Evolutionary conservation across 208 protist genomes (phyloP).

Genomic region (Acanthamoeba divionensis): DNA sequence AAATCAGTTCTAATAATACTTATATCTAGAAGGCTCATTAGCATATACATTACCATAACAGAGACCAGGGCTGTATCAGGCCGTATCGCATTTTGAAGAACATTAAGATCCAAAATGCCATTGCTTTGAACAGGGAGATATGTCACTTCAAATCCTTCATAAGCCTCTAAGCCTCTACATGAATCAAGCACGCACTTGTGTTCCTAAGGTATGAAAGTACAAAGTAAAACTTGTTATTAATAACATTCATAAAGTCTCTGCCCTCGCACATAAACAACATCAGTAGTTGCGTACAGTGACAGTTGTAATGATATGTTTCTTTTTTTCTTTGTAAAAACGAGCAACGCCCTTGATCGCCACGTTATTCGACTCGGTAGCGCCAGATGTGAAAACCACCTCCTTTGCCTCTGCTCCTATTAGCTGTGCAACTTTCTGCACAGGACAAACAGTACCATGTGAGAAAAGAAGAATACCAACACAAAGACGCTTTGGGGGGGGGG

Average conservation of each 20-base stretch:
- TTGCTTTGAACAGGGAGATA: conserved; percentile 96
- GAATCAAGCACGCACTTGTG: conserved; percentile 99
- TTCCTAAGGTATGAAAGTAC: conserved; percentile 79
- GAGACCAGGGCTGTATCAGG: conserved; percentile 93
- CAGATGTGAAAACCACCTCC: conserved; percentile 99
- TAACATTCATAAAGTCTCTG: too few species aligned
- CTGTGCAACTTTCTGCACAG: conserved; percentile 72
- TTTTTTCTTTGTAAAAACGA: conserved; percentile 93
- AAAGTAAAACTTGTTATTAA: background rate
- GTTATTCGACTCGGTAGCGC: conserved; percentile 99
- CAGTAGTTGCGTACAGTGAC: conserved; percentile 72
- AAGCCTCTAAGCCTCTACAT: conserved; percentile 91
- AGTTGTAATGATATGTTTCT: conserved; percentile 97
- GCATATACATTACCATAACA: conserved; percentile 86
- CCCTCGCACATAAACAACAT: background rate
- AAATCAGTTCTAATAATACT: background rate
- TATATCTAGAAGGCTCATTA: too few species aligned
- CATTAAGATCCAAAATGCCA: conserved; percentile 93
- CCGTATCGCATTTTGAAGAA: conserved; percentile 89
- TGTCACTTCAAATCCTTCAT: conserved; percentile 82
- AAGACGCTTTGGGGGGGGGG: background rate
- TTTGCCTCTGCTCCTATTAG: conserved; percentile 94
- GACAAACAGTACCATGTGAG: background rate
- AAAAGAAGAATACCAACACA: background rate
- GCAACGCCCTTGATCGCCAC: conserved; percentile 97